Evolutionary conservation across 2,329 filamentous ascomycete species (phyloP), one percentile per base, ranked within the genome.

Genomic region (Trichoderma hamatum): DNA sequence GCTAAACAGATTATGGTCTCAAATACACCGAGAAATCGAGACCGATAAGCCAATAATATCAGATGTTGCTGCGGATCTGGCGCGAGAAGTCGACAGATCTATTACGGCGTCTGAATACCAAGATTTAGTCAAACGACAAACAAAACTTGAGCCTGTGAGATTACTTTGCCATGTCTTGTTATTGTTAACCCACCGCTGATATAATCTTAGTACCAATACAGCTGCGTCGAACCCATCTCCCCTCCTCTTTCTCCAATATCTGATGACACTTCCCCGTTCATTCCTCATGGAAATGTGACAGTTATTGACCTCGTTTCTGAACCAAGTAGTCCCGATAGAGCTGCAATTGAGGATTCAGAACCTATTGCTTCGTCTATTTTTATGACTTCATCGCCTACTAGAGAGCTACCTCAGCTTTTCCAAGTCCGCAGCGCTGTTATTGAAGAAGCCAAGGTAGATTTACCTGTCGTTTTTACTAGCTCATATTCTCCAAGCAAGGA

Each of bases 301-400:
- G 19, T 72, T 3, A 73, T 81, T 3, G 75, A 78, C 43, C 65
- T 77, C 1, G 75, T 75, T 32, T 78, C 78, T 0, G 78, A 78
- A 2, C 76, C 79, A 14, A 70, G 54, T 16, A 80, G 72, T 26
- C 76, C 77, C 2, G n/a, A 56, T 7, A 59, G 68, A 4, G 3
- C 30, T 1, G 26, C 51, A 19, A 74, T 7, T 55, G 74, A 55
- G 60, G 74, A 74, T 54, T 75, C 74, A 2, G 73, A 74, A 13
- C 69, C 59, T 13, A 70, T 72, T 7, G 16, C 39, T 21, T 62
- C 69, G 3, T 65, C 70, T 2, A 69, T 71, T 7, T 67, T 52
- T 9, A 63, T 70, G 28, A 54, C 71, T n/a, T 71, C 70, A 28
- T 59, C 70, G 9, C 71, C 76, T 21, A 63, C 71, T 28, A 51